phyloP scores from a whole-genome alignment of 805 yeast genomes.

The Hagleromyces aurorensis region DNA sequence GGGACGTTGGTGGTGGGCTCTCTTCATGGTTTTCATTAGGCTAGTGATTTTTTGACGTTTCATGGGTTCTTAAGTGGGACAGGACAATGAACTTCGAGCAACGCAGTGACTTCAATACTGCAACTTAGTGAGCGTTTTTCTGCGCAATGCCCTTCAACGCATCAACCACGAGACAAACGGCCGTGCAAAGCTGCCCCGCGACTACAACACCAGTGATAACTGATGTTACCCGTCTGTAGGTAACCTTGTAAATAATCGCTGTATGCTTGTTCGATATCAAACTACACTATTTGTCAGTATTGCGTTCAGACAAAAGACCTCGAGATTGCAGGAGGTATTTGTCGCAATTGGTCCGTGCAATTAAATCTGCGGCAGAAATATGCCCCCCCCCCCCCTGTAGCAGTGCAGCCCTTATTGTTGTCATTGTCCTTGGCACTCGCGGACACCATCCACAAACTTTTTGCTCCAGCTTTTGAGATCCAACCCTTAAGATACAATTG shows the following conservation, averaged over 20 bases:
- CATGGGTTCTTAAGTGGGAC: too few relatives aligned
- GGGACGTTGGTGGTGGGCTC: too few relatives aligned
- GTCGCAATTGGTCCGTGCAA: constrained; percentile 61
- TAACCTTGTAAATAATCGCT: constrained; percentile 78
- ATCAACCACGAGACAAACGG: constrained; percentile 26
- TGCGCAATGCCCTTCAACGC: too few relatives aligned
- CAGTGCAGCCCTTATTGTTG: constrained; percentile 70
- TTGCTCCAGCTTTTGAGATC: constrained; percentile 59
- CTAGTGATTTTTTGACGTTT: too few relatives aligned
- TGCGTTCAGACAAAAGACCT: constrained; percentile 71
- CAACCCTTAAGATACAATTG: constrained; percentile 86
- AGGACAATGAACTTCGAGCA: too few relatives aligned
- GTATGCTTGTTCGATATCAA: constrained; percentile 60
- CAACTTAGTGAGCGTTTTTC: too few relatives aligned
- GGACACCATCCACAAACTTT: constrained; percentile 43
- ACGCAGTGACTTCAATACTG: too few relatives aligned
- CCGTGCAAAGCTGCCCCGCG: constrained; percentile 41
- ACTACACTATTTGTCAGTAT: constrained; percentile 72
- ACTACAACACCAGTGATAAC: constrained; percentile 71
- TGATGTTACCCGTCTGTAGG: constrained; percentile 43
- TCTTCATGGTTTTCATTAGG: too few relatives aligned
- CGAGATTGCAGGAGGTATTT: constrained; percentile 79
- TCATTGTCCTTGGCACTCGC: constrained; percentile 27
- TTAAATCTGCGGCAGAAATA: constrained; percentile 53
- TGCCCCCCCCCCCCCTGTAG: constrained; percentile 66